Conservation (phyloP, 164 flowering plant genomes). For the Annona squamosa region DNA sequence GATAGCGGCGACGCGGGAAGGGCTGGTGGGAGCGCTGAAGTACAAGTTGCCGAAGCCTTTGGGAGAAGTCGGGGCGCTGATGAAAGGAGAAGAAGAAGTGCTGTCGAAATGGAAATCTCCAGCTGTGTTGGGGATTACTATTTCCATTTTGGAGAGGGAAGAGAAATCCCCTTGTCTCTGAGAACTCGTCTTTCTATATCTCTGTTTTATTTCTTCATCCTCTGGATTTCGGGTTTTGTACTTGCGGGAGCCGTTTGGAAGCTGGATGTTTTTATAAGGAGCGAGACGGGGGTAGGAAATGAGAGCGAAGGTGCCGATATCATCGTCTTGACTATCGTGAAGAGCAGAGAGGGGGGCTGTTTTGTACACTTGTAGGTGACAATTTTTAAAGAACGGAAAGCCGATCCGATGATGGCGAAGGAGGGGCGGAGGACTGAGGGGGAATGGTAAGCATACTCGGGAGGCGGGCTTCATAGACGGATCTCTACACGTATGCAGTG, state of each 20-base stretch:
- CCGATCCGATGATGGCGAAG: not conserved
- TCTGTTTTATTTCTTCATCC: not conserved
- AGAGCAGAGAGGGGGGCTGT: not conserved
- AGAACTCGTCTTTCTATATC: not conserved
- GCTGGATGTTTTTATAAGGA: constrained; percentile 1
- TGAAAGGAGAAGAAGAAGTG: constrained; percentile 25
- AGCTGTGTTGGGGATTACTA: constrained; percentile 14
- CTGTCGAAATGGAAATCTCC: constrained; percentile 25
- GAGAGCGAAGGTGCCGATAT: not conserved
- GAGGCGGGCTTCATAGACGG: not conserved
- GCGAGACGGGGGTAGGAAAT: not conserved
- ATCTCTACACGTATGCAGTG: no score
- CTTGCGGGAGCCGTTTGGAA: not conserved
- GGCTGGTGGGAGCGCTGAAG: constrained; percentile 42
- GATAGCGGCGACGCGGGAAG: constrained; percentile 18
- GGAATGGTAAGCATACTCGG: not conserved
- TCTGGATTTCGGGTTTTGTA: not conserved
- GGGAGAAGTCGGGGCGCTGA: constrained; percentile 35
- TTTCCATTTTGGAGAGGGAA: constrained; percentile 22
- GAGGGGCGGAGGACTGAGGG: not conserved
- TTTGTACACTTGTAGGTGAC: not conserved
- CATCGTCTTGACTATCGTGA: constrained; percentile 1
- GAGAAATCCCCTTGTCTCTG: not conserved
- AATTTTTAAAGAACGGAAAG: not conserved
- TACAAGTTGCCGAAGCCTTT: constrained; percentile 20